Evolutionary conservation across 345 rosid genomes (phyloP), one percentile per base, ranked within the genome.

Genomic region (Ricinus communis): DNA sequence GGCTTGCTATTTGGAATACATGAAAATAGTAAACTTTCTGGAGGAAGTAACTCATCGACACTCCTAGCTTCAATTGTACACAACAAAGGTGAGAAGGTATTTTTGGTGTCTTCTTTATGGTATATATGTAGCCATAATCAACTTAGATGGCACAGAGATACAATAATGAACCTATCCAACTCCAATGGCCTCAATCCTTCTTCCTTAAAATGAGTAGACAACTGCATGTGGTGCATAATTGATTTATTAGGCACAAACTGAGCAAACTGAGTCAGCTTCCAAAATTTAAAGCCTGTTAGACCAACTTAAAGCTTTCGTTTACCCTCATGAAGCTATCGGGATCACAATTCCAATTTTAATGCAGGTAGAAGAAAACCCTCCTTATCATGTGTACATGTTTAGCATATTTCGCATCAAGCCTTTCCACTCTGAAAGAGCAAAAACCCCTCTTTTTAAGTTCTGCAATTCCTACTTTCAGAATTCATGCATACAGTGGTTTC

Each of bases 121-220:
- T 54, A 11, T 22, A 54, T 54, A 54, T 22, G 58, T 15, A 54
- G 47, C 47, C 65, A 60, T 33, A 60, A 60, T 33, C 40, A 64
- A 45, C 21, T 64, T 13, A 25, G 24, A 46, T 46, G 15, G 15
- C 68, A 64, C 3, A 46, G 33, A 64, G 7, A 19, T 27, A 64
- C 0, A 46, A 45, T 31, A 47, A 46, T 8, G 24, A 45, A 64
- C 24, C 24, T 64, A 47, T 62, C 33, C 33, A 14, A 27, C n/a
- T 2, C 51, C 6, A 14, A 62, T 40, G 12, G 1, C 19, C 30
- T 24, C 9, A 62, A 41, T 9, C 33, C 66, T 33, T n/a, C n/a
- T 62, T 21, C 43, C 65, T 8, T 21, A 10, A 1, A 40, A 61
- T 38, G 31, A 40, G 3, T 13, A 62, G 31, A 8, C 13, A 8